Conservation (phyloP, 306 rosid genomes). For the Acmispon strigosus region DNA sequence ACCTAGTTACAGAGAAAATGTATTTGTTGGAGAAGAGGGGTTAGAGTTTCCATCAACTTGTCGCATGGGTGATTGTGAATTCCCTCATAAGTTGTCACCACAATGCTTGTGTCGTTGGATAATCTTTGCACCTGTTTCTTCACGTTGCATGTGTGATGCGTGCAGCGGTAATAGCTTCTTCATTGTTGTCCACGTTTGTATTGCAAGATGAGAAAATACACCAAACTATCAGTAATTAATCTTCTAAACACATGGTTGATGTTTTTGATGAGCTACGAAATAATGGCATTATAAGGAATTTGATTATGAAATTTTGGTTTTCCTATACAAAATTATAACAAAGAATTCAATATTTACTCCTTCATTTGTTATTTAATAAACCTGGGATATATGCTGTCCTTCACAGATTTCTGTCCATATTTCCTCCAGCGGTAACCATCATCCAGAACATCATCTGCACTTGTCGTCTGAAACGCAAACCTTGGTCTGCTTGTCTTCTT, state of each 20-base stretch:
- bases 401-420: too few relatives aligned
- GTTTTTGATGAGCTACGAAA: too few relatives aligned
- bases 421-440: too few relatives aligned
- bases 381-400: too few relatives aligned
- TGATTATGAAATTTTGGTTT: too few relatives aligned
- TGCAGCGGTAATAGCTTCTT: constrained; percentile 91
- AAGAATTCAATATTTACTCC: too few relatives aligned
- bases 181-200: not conserved
- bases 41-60: constrained; percentile 84
- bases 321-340: too few relatives aligned
- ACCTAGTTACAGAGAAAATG: constrained; percentile 50
- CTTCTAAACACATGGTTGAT: not conserved
- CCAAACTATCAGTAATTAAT: not conserved
- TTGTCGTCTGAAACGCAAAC: too few relatives aligned
- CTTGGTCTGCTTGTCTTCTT: too few relatives aligned
- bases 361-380: too few relatives aligned
- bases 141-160: constrained; percentile 87
- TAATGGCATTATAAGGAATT: too few relatives aligned
- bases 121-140: constrained; percentile 94
- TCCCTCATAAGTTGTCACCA: constrained; percentile 90
- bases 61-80: constrained; percentile 88
- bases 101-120: constrained; percentile 72
- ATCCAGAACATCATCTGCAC: too few relatives aligned
- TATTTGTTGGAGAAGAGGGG: constrained; percentile 83
- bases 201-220: constrained; percentile 1